Percentiles rank a stretch among this genome's conserved stretches.
Evolutionary conservation across 805 yeast genomes (phyloP).

Genomic region (Pichia eremophila): DNA sequence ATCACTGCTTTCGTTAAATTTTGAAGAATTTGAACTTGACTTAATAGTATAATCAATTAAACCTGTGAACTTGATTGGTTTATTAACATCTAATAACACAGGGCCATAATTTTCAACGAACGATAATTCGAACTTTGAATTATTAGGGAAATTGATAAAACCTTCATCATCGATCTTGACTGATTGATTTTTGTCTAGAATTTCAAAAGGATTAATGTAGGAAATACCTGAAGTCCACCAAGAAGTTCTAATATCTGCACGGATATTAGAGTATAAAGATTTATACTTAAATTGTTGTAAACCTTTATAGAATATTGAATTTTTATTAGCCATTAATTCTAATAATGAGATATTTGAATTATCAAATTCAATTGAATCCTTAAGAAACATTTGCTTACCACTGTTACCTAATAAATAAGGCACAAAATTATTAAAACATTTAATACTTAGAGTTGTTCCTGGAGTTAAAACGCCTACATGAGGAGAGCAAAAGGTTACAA

Average conservation of each 20-base stretch:
- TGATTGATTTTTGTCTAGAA: conserved; percentile 24
- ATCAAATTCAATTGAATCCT: conserved; percentile 27
- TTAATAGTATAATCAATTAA: conserved; percentile 12
- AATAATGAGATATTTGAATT: conserved; percentile 38
- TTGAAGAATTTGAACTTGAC: not conserved
- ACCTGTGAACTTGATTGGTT: conserved; percentile 30
- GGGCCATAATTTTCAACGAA: conserved; percentile 48
- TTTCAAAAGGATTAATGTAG: conserved; percentile 47
- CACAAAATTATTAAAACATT: conserved; percentile 51
- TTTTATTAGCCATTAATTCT: conserved; percentile 53
- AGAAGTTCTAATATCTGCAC: conserved; percentile 71
- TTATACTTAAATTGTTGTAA: conserved; percentile 43
- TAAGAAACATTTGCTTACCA: conserved; percentile 65
- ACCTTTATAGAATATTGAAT: conserved; percentile 51
- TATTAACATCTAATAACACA: conserved; percentile 41
- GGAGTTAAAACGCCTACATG: conserved; percentile 62
- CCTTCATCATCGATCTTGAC: conserved; percentile 34
- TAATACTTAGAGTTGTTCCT: conserved; percentile 39
- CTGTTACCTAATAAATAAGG: conserved; percentile 61
- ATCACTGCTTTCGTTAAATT: conserved; percentile 9
- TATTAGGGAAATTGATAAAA: conserved; percentile 31
- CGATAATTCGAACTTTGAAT: conserved; percentile 29
- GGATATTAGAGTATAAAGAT: conserved; percentile 62
- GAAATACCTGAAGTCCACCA: conserved; percentile 80
- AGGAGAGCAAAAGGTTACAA: conserved; percentile 60